A percentile compares a stretch with the other conserved stretches of the same genome.
Conservation (phyloP, 768 basidiomycete species). For the Termitomyces eurrhizus region DNA sequence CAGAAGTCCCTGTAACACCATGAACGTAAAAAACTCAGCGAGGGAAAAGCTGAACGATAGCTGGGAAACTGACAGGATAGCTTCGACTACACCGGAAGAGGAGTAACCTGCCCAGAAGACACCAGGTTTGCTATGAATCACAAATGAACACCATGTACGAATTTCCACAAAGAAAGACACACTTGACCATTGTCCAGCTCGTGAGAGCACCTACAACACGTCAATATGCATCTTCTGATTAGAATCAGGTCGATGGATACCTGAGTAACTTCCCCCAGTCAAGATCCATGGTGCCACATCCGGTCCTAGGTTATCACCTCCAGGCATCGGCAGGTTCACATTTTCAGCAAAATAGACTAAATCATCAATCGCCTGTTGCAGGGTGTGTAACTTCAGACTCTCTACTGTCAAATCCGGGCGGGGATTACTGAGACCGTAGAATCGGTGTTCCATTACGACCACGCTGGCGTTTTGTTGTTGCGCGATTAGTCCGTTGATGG, state of each 20-base stretch:
- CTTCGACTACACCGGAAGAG: conserved; percentile 63
- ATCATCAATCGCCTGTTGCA: conserved; percentile 74
- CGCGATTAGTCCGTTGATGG: conserved; percentile 59
- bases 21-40: not conserved
- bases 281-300: conserved; percentile 46
- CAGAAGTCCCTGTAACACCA: conserved; percentile 44
- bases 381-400: conserved; percentile 56
- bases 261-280: conserved; percentile 49
- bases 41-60: not conserved
- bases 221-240: not conserved
- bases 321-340: conserved; percentile 62
- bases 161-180: conserved; percentile 16
- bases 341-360: conserved; percentile 65
- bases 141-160: not conserved
- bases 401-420: conserved; percentile 51
- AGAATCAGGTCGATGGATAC: conserved; percentile 17
- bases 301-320: conserved; percentile 55
- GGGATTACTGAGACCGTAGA: conserved; percentile 72
- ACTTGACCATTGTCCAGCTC: conserved; percentile 70
- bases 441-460: conserved; percentile 67
- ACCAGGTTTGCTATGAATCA: conserved; percentile 43
- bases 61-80: conserved; percentile 38
- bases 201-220: conserved; percentile 28
- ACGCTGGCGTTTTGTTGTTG: conserved; percentile 61
- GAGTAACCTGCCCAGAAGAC: conserved; percentile 62